Evolutionary conservation across 192 early-diverging fungal genomes (phyloP).

Genomic region (Coemansia asiatica): DNA sequence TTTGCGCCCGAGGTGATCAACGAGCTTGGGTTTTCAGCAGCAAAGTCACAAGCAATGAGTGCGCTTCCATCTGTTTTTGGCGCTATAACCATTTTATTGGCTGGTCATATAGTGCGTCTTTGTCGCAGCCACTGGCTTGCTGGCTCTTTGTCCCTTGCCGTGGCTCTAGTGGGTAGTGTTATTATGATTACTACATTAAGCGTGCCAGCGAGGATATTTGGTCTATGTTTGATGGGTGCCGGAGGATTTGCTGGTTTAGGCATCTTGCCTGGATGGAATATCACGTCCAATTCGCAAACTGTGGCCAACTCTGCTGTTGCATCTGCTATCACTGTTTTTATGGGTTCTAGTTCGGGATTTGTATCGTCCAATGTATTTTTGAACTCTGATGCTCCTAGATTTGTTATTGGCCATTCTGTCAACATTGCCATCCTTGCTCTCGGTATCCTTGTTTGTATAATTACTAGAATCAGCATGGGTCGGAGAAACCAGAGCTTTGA

Average conservation of each 20-base stretch:
- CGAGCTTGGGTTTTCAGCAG: constrained; percentile 39
- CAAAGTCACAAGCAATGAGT: constrained; percentile 47
- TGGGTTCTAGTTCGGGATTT: constrained; percentile 30
- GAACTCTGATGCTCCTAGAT: constrained; percentile 43
- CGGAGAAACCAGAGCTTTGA: constrained; percentile 25
- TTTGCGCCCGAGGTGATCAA: constrained; percentile 52
- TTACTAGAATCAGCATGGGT: constrained; percentile 39
- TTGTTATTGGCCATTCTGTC: constrained; percentile 40
- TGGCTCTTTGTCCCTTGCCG: constrained; percentile 2
- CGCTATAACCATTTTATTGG: constrained; percentile 27
- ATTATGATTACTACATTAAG: constrained; percentile 32
- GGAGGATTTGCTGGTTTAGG: constrained; percentile 41
- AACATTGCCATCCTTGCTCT: constrained; percentile 23
- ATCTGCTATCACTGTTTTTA: constrained; percentile 43
- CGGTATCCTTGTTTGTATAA: constrained; percentile 28
- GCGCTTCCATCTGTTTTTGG: constrained; percentile 42
- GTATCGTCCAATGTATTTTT: constrained; percentile 46
- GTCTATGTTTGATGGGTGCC: constrained; percentile 34
- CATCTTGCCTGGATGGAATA: constrained; percentile 40
- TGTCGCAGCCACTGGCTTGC: constrained; percentile 40
- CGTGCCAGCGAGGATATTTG: constrained; percentile 30
- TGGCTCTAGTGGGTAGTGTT: constrained; percentile 21
- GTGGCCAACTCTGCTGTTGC: constrained; percentile 46
- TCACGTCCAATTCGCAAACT: constrained; percentile 30
- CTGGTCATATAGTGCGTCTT: constrained; percentile 15